Percentiles rank a stretch among this genome's conserved stretches.
Evolutionary conservation across 2,329 filamentous ascomycete genomes (phyloP).

Genomic region (Colletotrichum australisinense): DNA sequence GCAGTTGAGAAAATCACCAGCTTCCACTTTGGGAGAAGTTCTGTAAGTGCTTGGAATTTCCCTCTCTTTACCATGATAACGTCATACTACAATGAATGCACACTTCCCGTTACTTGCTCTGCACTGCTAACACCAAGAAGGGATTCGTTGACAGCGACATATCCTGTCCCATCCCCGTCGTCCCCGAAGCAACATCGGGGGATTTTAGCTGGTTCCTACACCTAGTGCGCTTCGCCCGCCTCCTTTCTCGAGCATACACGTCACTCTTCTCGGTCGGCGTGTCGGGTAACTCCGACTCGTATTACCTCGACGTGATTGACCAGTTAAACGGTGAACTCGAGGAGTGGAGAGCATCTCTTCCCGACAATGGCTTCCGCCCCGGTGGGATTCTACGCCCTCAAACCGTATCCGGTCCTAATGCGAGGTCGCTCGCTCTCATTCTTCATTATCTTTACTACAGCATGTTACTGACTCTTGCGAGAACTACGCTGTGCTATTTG

Average conservation of each 20-base stretch:
- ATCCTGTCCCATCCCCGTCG: slow-evolving; percentile 41
- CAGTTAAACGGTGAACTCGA: slow-evolving; percentile 43
- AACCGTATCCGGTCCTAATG: slow-evolving; percentile 18
- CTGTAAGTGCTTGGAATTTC: slow-evolving; percentile 35
- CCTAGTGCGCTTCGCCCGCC: slow-evolving; percentile 40
- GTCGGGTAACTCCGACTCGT: slow-evolving; percentile 38
- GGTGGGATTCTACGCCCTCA: slow-evolving; percentile 27
- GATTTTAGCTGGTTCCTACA: slow-evolving; percentile 43
- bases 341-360: slow-evolving; percentile 43
- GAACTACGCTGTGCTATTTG: slow-evolving; percentile 39
- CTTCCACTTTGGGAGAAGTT: slow-evolving; percentile 45
- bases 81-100: not conserved
- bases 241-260: slow-evolving; percentile 43
- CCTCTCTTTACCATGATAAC: not conserved
- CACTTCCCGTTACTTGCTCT: not conserved
- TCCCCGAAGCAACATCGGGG: slow-evolving; percentile 38
- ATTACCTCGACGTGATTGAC: slow-evolving; percentile 42
- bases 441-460: slow-evolving; percentile 44
- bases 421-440: slow-evolving; percentile 33
- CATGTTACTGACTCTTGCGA: slow-evolving; percentile 41
- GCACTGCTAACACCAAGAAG: slow-evolving; percentile 22
- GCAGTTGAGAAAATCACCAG: slow-evolving; percentile 42
- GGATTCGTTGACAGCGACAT: slow-evolving; percentile 47
- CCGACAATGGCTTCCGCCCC: slow-evolving; percentile 35
- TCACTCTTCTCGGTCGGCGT: slow-evolving; percentile 45